Conservation (phyloP, 176 grass and related monocot genomes). For the Zea luxurians region DNA sequence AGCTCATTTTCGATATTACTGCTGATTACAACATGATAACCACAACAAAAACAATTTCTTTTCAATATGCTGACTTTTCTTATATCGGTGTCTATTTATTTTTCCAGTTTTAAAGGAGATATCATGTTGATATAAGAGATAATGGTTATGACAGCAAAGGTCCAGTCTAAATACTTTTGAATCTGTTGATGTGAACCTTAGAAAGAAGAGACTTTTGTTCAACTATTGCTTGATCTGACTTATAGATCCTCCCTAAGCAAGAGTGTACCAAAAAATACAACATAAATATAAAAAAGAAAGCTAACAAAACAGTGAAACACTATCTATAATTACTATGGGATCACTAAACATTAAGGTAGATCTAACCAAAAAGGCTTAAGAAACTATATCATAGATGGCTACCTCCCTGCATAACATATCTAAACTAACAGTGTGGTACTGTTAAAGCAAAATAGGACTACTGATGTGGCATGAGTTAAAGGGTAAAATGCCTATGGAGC, state of each 20-base stretch:
- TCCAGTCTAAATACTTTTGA: background rate
- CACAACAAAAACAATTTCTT: background rate
- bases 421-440: background rate
- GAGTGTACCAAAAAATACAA: background rate
- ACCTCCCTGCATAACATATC: background rate
- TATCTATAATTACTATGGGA: background rate
- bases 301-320: background rate
- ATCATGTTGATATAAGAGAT: background rate
- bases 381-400: constrained; percentile 4
- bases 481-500: background rate
- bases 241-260: background rate
- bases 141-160: background rate
- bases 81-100: background rate
- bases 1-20: background rate
- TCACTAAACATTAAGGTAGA: background rate
- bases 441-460: background rate
- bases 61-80: background rate
- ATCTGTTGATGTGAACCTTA: background rate
- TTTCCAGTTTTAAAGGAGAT: background rate
- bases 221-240: background rate
- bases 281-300: background rate
- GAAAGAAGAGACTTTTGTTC: background rate
- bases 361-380: background rate
- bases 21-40: background rate
- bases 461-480: background rate